A percentile compares a stretch with the other conserved stretches of the same genome.
These are phyloP conservation scores for Penicillium riverlandense DNA, from an alignment of 495 filamentous ascomycete species.

Conservation along the genomic window DNA sequence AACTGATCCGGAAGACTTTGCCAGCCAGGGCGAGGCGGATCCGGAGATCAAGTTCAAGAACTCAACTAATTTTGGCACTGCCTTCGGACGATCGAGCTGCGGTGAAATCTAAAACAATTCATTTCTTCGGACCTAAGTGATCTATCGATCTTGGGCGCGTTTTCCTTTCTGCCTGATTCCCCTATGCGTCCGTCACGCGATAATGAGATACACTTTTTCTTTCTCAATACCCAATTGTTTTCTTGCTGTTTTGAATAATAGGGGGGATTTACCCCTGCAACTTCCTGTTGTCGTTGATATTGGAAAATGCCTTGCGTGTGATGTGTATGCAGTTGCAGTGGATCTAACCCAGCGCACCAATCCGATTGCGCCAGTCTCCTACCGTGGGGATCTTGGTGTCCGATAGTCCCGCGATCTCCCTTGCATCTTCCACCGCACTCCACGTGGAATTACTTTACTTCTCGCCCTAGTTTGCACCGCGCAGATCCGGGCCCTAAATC, in stretches of 20 bases:
- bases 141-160: slow-evolving; percentile 1
- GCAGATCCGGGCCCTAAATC: too few relatives aligned
- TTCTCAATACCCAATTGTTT: too few relatives aligned
- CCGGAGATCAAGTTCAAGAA: slow-evolving; percentile 51
- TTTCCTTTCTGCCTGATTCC: slow-evolving; percentile 1
- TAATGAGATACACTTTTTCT: too few relatives aligned
- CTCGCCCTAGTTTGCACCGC: not conserved
- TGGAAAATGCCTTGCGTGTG: slow-evolving; percentile 21
- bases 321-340: slow-evolving; percentile 3
- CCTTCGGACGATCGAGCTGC: slow-evolving; percentile 29
- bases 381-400: slow-evolving; percentile 1
- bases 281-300: slow-evolving; percentile 4
- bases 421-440: slow-evolving; percentile 7
- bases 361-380: slow-evolving; percentile 1
- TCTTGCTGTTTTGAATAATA: too few relatives aligned
- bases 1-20: slow-evolving; percentile 14
- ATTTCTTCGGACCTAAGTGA: slow-evolving; percentile 8
- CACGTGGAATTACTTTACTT: slow-evolving; percentile 11
- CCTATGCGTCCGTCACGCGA: not conserved
- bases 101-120: slow-evolving; percentile 9
- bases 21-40: slow-evolving; percentile 37
- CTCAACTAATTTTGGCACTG: slow-evolving; percentile 56
- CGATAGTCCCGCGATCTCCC: slow-evolving; percentile 12
- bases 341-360: too few relatives aligned
- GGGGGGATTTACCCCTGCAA: not conserved